These are phyloP conservation scores for Hyaloscypha hepaticicola DNA, from an alignment of 495 filamentous ascomycete species.

Conservation along the genomic window DNA sequence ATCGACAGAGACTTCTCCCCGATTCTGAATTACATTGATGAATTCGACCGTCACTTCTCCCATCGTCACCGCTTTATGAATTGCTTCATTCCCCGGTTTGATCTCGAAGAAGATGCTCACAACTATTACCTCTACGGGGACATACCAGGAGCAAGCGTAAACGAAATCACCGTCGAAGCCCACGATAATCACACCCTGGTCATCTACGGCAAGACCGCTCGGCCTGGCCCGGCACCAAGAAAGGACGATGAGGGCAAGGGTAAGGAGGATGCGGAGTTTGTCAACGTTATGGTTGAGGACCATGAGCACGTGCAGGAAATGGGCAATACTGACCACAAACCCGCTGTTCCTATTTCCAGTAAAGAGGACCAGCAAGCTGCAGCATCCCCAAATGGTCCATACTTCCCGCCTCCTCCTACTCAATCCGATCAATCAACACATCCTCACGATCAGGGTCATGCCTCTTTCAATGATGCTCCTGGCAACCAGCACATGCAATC, in stretches of 20 bases:
- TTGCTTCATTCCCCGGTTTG: conserved; percentile 28
- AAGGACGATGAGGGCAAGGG: not conserved
- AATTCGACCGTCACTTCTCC: conserved; percentile 26
- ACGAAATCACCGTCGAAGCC: conserved; percentile 25
- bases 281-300: conserved; percentile 14
- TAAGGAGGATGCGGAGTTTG: conserved; percentile 2
- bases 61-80: conserved; percentile 22
- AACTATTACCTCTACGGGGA: conserved; percentile 27
- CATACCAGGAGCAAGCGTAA: conserved; percentile 18
- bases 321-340: conserved; percentile 3
- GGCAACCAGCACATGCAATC: not conserved
- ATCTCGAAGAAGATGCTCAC: conserved; percentile 27
- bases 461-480: not conserved
- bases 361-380: not conserved
- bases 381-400: not conserved
- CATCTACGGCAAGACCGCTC: conserved; percentile 15
- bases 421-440: not conserved
- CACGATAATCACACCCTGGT: conserved; percentile 24
- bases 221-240: conserved; percentile 2
- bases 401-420: conserved; percentile 11
- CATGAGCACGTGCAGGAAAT: conserved; percentile 6
- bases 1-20: conserved; percentile 25
- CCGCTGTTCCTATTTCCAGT: not conserved
- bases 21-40: conserved; percentile 16
- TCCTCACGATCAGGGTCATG: conserved; percentile 7